A percentile compares a stretch with the other conserved stretches of the same genome.
Conservation (phyloP, 2,329 filamentous ascomycete genomes). For the Keithomyces neogunnii region DNA sequence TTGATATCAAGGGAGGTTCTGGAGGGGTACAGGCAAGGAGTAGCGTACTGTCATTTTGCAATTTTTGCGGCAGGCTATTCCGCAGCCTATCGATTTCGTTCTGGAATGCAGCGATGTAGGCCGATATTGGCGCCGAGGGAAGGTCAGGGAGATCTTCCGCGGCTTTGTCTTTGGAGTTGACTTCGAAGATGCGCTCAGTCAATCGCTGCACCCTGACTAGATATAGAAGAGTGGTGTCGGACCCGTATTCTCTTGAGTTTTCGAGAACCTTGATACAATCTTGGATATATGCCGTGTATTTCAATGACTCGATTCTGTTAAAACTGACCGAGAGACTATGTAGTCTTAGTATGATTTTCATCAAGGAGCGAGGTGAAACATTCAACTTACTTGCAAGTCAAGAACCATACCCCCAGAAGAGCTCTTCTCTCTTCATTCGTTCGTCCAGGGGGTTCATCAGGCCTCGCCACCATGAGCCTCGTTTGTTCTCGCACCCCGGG, state of each 20-base stretch:
- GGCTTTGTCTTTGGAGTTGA: constrained; percentile 26
- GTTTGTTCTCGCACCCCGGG: constrained; percentile 33
- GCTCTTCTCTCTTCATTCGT: constrained; percentile 45
- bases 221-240: constrained; percentile 36
- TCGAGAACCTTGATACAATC: constrained; percentile 40
- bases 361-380: accelerated
- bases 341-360: neutral
- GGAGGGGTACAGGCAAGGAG: neutral
- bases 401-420: constrained; percentile 44
- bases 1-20: neutral
- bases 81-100: constrained; percentile 34
- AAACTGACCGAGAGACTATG: constrained; percentile 30
- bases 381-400: constrained; percentile 39
- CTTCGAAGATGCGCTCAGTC: constrained; percentile 38
- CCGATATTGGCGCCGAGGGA: constrained; percentile 31
- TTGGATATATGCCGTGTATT: constrained; percentile 43
- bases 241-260: constrained; percentile 32
- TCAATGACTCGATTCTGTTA: constrained; percentile 37
- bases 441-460: constrained; percentile 27
- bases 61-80: constrained; percentile 22
- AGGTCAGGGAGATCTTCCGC: constrained; percentile 25
- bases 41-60: constrained; percentile 30
- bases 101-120: constrained; percentile 38
- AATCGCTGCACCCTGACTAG: constrained; percentile 42
- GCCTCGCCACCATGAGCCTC: constrained; percentile 32